Base-by-base conservation (phyloP, 2,329 filamentous ascomycete species). In the Diatrype stigma region DNA sequence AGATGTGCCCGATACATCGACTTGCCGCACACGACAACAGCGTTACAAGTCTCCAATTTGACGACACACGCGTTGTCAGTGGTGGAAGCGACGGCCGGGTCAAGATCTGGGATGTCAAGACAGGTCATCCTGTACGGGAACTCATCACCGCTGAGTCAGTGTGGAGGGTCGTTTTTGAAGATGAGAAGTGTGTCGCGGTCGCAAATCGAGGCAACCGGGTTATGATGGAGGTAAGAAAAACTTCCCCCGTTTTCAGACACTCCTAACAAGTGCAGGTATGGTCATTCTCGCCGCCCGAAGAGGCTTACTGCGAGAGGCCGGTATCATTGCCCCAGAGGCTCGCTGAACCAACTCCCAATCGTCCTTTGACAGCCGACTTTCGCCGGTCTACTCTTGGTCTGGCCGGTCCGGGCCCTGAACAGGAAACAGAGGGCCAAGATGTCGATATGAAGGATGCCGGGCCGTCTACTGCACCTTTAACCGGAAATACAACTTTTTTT, bases 21-120 rank as follows among this genome's bases (percentile, higher is more conserved):
- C 79, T 99, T 47, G 94, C 94, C 38, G 94, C 94, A 3, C 94
- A 99, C 67, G 94, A 99, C 70, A 99, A 99, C 70, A 96, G 92
- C 67, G 94, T 99, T 48, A 99, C 94, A 1, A 96, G 91, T 69
- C 75, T 99, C 59, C 94, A 99, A 66, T 99, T 99, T 67, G 94
- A 99, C 64, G 92, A 96, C 65, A 92, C 88, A 22, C 83, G 94
- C 50, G 94, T 99, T 53, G 92, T 99, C 51, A 96, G 90, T 66
- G 94, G 94, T 60, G 95, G 94, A 46, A 96, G 90, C 62, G 94
- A 99, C 70, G 94, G 94, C n/a, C 82, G 94, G 48, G 94, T 99
- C 58, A 99, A 97, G 72, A 92, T 99, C 49, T 99, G 94, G 94
- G 93, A 96, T 72, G 76, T 97, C 52, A 91, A 94, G 70, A 94